phyloP scores from a whole-genome alignment of 352 stramenopile species.

The Globisporangium ultimum region DNA sequence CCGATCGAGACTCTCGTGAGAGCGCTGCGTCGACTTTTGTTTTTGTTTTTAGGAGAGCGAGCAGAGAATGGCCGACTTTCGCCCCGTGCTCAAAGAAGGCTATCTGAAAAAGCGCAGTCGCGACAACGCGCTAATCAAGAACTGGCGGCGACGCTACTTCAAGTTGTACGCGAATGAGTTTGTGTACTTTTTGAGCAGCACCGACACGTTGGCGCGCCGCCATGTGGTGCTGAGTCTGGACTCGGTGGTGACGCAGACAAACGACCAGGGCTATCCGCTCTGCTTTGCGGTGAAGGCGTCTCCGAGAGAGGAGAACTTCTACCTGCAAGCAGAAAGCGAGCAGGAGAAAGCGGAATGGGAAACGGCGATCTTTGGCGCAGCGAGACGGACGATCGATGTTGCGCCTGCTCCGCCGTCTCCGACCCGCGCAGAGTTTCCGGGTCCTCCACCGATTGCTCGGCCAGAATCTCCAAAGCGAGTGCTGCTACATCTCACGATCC shows the following conservation, averaged over 20 bases:
- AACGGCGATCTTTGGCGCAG: slow-evolving; percentile 50
- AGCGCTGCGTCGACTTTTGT: neutral
- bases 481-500: slow-evolving; percentile 47
- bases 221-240: slow-evolving; percentile 50
- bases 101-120: slow-evolving; percentile 69
- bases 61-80: slow-evolving; percentile 14
- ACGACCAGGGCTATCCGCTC: slow-evolving; percentile 57
- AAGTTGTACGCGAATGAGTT: slow-evolving; percentile 57
- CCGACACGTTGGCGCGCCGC: slow-evolving; percentile 31
- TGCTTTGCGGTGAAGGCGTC: slow-evolving; percentile 59
- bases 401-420: slow-evolving; percentile 5
- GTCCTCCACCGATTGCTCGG: slow-evolving; percentile 10
- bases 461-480: slow-evolving; percentile 25
- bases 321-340: slow-evolving; percentile 63
- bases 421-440: slow-evolving; percentile 5
- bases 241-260: slow-evolving; percentile 47
- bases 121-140: slow-evolving; percentile 27
- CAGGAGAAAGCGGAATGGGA: slow-evolving; percentile 61
- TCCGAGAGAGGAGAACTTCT: slow-evolving; percentile 39
- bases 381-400: slow-evolving; percentile 40
- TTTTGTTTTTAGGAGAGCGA: too few species aligned
- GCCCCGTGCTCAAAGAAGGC: slow-evolving; percentile 62
- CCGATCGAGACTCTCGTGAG: neutral
- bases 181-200: slow-evolving; percentile 45
- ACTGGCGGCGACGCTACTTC: slow-evolving; percentile 69